Evolutionary conservation across 805 yeast species (phyloP), one percentile per base, ranked within the genome.

Genomic region (Lachancea meyersii): DNA sequence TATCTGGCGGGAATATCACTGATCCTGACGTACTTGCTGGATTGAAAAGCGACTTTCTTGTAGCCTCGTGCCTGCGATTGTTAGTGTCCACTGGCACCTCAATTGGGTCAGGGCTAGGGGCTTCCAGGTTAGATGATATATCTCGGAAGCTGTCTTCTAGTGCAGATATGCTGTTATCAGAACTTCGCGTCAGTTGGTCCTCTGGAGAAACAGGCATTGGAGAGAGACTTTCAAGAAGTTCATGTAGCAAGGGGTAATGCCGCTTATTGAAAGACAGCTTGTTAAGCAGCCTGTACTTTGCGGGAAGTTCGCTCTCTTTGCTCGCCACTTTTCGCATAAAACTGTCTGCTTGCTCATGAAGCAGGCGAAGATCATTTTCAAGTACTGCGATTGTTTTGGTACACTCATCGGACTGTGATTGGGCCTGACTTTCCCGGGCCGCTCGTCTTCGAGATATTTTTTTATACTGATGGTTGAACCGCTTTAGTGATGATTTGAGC

Each of bases 201-300:
- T 32, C 35, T 19, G 35, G 9, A 19, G 32, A 14, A 18, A 18
- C 6, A 6, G 19, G 17, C 4, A 16, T 4, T 10, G 32, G 6
- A 10, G 19, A 19, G 23, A 6, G n/a, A 11, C 30, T 14, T 8
- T 14, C 30, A 7, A 38, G 21, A 3, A 31, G 36, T 8, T 51
- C 54, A 43, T 64, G 68, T 17, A 75, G 47, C 4, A 59, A 55
- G 3, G 71, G 71, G 52, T 71, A 75, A 49, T 75, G 79, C 14
- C 53, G 54, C 44, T 63, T 59, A 53, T 73, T 71, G 1, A 71
- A 61, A 6, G 68, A 60, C 17, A 62, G 58, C 3, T 57, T 45
- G 11, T 61, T 53, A 21, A 68, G 59, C 13, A 72, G 53, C 32
- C 71, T 56, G 23, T 66, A 71, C 26, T 62, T 60, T 7, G 48